Percentiles rank a stretch among this genome's conserved stretches.
These are phyloP conservation scores for Penicillium sp. DNA, from an alignment of 2,329 filamentous ascomycete species.

Conservation along the genomic window DNA sequence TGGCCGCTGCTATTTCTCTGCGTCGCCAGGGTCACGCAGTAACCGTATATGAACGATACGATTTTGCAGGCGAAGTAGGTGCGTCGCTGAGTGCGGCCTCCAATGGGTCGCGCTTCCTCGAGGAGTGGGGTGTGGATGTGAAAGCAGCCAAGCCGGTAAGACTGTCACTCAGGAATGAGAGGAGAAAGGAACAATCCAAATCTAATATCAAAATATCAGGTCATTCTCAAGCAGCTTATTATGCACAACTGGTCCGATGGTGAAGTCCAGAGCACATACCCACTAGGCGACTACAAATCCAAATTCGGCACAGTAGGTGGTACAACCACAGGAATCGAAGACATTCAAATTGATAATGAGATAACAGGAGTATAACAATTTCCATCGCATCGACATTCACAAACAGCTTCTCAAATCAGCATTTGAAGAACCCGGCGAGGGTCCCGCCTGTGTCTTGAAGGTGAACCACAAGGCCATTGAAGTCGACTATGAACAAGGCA, in stretches of 20 bases:
- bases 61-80: slow-evolving; percentile 30
- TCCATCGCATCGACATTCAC: slow-evolving; percentile 35
- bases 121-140: slow-evolving; percentile 32
- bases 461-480: slow-evolving; percentile 28
- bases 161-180: background rate
- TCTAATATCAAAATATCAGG: slow-evolving; percentile 6
- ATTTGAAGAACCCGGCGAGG: slow-evolving; percentile 27
- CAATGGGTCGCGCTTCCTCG: slow-evolving; percentile 28
- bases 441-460: slow-evolving; percentile 20
- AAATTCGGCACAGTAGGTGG: slow-evolving; percentile 26
- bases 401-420: slow-evolving; percentile 30
- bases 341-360: background rate
- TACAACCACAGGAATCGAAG: too few relatives aligned
- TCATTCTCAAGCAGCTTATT: slow-evolving; percentile 36
- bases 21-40: slow-evolving; percentile 28
- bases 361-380: slow-evolving; percentile 33
- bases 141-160: slow-evolving; percentile 25
- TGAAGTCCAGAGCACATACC: slow-evolving; percentile 30
- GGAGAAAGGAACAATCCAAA: background rate
- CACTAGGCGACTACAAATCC: slow-evolving; percentile 34
- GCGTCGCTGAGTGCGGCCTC: slow-evolving; percentile 29
- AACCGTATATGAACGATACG: slow-evolving; percentile 31
- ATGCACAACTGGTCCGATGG: slow-evolving; percentile 38
- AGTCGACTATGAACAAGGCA: slow-evolving; percentile 25
- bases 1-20: slow-evolving; percentile 27